phyloP scores from a whole-genome alignment of 768 basidiomycete genomes.

The Tricholoma flavovirens region DNA sequence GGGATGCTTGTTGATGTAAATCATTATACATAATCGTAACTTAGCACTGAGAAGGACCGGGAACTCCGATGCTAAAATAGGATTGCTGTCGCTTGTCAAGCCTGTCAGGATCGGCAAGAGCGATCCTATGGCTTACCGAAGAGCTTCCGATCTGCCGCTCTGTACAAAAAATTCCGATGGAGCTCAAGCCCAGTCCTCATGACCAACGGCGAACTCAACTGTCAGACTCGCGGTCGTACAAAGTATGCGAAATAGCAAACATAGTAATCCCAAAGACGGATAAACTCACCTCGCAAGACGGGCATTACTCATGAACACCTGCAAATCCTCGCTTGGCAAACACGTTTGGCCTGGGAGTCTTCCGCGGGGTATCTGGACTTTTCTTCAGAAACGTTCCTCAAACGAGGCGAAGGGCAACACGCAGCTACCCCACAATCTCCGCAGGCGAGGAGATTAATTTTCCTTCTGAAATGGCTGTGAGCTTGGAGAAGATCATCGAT shows the following conservation, averaged over 20 bases:
- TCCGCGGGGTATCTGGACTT: neutral
- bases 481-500: neutral
- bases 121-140: conserved; percentile 11
- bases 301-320: neutral
- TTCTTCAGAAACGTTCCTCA: neutral
- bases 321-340: neutral
- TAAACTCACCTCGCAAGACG: neutral
- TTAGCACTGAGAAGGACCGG: conserved; percentile 17
- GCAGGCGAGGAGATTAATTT: neutral
- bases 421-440: neutral
- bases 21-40: no score
- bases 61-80: conserved; percentile 18
- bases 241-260: neutral
- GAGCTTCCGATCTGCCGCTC: conserved; percentile 24
- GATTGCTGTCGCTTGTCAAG: conserved; percentile 1
- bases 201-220: neutral
- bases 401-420: neutral
- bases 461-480: neutral
- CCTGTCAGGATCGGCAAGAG: conserved; percentile 26
- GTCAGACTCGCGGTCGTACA: neutral
- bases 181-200: neutral
- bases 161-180: conserved; percentile 3
- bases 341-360: neutral
- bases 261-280: neutral
- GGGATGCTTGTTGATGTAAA: neutral